phyloP scores from a whole-genome alignment of 495 filamentous ascomycete species.

The Xylaria telfairii region DNA sequence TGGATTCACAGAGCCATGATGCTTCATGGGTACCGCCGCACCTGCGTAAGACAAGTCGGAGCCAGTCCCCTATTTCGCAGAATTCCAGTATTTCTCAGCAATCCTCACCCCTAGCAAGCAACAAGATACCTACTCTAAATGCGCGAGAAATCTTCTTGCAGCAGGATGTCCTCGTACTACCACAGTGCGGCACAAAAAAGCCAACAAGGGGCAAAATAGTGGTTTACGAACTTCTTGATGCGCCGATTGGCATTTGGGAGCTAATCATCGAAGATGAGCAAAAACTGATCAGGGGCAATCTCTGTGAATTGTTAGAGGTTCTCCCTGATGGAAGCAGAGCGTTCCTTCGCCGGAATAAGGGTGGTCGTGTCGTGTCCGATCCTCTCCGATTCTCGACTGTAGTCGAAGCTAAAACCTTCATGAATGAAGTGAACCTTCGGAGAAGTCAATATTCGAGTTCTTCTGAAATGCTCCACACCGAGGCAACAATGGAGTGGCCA shows the following conservation, averaged over 20 bases:
- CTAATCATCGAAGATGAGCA: neutral
- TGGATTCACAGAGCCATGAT: neutral
- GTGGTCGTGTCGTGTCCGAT: neutral
- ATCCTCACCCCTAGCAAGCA: neutral
- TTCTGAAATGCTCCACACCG: neutral
- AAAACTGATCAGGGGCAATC: neutral
- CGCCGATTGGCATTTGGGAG: slow-evolving; percentile 16
- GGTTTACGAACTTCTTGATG: slow-evolving; percentile 13
- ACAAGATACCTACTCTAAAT: neutral
- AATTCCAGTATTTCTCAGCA: neutral
- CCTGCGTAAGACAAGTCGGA: neutral
- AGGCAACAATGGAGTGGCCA: neutral
- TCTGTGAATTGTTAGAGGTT: slow-evolving; percentile 1
- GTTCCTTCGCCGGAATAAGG: neutral
- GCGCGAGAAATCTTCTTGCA: slow-evolving; percentile 3
- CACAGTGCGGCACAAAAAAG: neutral
- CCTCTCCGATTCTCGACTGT: slow-evolving; percentile 12
- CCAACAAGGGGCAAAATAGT: neutral
- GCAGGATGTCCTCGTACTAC: neutral
- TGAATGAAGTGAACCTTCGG: neutral
- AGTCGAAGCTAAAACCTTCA: neutral
- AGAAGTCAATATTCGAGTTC: neutral
- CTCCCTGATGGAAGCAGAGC: slow-evolving; percentile 10
- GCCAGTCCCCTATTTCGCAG: neutral
- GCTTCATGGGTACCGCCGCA: slow-evolving; percentile 14